Evolutionary conservation across 257 asterid genomes (phyloP).

Genomic region (Solanum commersonii): DNA sequence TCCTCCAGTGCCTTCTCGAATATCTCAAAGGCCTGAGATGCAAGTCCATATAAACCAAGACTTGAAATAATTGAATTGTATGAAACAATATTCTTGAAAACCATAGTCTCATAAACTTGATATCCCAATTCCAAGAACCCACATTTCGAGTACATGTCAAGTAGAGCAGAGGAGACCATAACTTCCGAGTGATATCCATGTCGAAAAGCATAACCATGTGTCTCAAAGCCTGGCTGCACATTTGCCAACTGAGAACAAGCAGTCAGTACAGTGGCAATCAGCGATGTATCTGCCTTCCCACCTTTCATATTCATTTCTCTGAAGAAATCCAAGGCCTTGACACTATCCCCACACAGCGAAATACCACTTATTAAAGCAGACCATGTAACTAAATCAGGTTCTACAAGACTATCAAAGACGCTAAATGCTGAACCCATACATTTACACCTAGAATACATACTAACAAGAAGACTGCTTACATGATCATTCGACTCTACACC

Average conservation of each 20-base stretch:
- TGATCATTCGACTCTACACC: conserved; percentile 48
- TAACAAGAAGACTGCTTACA: conserved; percentile 50
- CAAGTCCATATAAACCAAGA: conserved; percentile 61
- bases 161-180: conserved; percentile 62
- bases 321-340: conserved; percentile 39
- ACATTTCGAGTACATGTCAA: conserved; percentile 86
- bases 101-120: conserved; percentile 43
- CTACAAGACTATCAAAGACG: conserved; percentile 24
- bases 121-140: conserved; percentile 61
- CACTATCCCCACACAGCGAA: conserved; percentile 31
- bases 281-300: conserved; percentile 29
- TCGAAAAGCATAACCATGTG: conserved; percentile 65
- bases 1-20: conserved; percentile 34
- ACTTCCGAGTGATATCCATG: conserved; percentile 21
- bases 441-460: conserved; percentile 50
- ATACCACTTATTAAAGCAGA: conserved; percentile 64
- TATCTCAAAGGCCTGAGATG: conserved; percentile 35
- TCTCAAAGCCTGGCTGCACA: conserved; percentile 52
- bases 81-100: conserved; percentile 35
- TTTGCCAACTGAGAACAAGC: conserved; percentile 43
- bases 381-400: conserved; percentile 80
- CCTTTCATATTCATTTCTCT: conserved; percentile 30
- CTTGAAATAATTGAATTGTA: conserved; percentile 52
- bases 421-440: conserved; percentile 34
- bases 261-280: conserved; percentile 44